Percentiles rank a stretch among this genome's conserved stretches.
These are phyloP conservation scores for Eutrema salsugineum DNA, from an alignment of 441 rosid genomes.

Conservation along the genomic window DNA sequence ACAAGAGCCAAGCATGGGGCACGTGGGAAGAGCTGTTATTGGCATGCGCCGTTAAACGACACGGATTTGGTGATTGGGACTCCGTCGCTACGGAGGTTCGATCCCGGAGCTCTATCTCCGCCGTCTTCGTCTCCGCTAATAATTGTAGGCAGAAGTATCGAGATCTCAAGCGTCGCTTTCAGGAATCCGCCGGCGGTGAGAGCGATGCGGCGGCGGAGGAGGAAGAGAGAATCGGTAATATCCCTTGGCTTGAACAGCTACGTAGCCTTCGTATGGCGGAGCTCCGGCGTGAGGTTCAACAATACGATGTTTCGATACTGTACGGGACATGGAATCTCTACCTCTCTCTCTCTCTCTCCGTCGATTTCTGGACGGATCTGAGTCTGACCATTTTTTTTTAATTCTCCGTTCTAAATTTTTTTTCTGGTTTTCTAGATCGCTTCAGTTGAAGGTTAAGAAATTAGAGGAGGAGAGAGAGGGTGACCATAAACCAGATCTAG, in stretches of 20 bases:
- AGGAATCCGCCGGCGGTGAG: neutral
- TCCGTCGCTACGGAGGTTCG: conserved; percentile 54
- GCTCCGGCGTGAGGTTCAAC: conserved; percentile 59
- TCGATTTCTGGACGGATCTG: conserved; percentile 19
- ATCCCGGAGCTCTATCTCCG: conserved; percentile 38
- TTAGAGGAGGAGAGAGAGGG: conserved; percentile 47
- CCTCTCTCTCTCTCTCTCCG: neutral
- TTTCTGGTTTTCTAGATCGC: conserved; percentile 32
- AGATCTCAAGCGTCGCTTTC: conserved; percentile 55
- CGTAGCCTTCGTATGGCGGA: conserved; percentile 60
- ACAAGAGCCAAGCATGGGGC: conserved; percentile 43
- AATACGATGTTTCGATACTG: conserved; percentile 57
- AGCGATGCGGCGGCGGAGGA: neutral
- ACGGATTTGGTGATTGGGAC: conserved; percentile 60
- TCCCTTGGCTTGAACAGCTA: conserved; percentile 67
- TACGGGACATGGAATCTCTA: conserved; percentile 18
- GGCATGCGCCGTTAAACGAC: conserved; percentile 68
- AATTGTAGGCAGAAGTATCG: conserved; percentile 44
- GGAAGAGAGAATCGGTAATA: neutral
- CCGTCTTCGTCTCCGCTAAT: conserved; percentile 36
- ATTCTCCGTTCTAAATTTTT: neutral
- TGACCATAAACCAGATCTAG: conserved; percentile 46
- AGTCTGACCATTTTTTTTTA: neutral
- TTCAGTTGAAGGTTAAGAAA: conserved; percentile 53
- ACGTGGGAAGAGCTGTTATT: conserved; percentile 70